phyloP scores from a whole-genome alignment of 2,329 filamentous ascomycete genomes.

The Pseudogymnoascus sp. region DNA sequence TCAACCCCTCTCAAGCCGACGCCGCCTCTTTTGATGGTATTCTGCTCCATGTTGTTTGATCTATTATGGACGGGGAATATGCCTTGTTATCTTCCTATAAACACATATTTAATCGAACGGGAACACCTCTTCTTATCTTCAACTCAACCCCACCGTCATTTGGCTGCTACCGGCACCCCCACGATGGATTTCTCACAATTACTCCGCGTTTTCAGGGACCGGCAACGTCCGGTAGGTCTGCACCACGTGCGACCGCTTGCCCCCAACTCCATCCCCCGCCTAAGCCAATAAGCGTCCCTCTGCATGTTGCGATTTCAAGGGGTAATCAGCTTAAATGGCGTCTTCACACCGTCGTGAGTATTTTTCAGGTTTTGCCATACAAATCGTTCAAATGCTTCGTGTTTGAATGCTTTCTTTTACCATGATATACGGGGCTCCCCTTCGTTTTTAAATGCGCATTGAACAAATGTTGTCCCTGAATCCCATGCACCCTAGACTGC shows the following conservation, averaged over 20 bases:
- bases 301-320: neutral
- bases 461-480: neutral
- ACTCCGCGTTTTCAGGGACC: neutral
- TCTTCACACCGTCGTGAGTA: neutral
- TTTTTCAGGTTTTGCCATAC: neutral
- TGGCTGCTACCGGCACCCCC: neutral
- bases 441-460: neutral
- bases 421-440: neutral
- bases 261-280: neutral
- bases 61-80: neutral
- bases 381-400: neutral
- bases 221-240: neutral
- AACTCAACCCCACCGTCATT: neutral
- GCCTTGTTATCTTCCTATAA: no score
- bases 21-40: conserved; percentile 34
- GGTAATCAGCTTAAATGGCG: neutral
- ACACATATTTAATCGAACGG: neutral
- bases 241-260: neutral
- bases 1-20: conserved; percentile 34
- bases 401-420: conserved; percentile 1
- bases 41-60: conserved; percentile 33
- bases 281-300: neutral
- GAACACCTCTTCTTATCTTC: neutral
- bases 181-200: neutral
- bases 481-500: neutral